Base-by-base conservation (phyloP, 768 basidiomycete genomes). In the Pleurotus eryngii region DNA sequence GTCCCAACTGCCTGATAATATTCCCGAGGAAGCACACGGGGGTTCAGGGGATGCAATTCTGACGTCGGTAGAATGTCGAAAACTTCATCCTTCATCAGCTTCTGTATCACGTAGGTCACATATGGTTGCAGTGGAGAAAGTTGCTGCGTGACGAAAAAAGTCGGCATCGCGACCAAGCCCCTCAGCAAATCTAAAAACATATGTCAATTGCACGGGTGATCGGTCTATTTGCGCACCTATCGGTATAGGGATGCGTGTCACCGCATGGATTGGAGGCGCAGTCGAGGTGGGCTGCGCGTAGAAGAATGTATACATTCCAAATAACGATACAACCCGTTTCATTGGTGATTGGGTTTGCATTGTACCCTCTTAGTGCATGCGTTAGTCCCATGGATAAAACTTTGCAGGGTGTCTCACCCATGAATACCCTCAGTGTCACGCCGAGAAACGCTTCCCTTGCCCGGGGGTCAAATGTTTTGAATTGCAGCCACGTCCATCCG, bases 401-500 rank as follows among this genome's bases (percentile, higher is more conserved):
- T 46, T 12, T 17, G 27, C 7, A 51, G 30, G n/a, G 35, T 35
- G 7, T 27, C 8, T 20, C 40, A 39, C 91, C 89, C 40, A 84
- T 70, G 66, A 93, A 89, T 17, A 90, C 70, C 46, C 90, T 74
- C 54, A 79, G 71, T 2, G 83, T 80, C 8, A 83, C 76, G 35
- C 74, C 74, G 26, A 92, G 69, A 68, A 90, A 89, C 0, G 74
- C 67, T 46, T 86, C 81, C 38, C 91, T 81, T 18, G 86, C 74
- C 49, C 87, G 78, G 43, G 76, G 70, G 63, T 93, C 90, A 57
- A 88, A 82, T 3, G 86, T 83, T 66, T 81, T 85, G 72, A 93
- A 80, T 65, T 92, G 89, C 45, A 90, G 69, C 81, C 83, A 90
- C 30, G 76, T 72, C 91, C 91, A 94, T 18, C 88, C 87, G 59